These are phyloP conservation scores for Talaromyces sp. DNA, from an alignment of 2,329 filamentous ascomycete species.

Conservation along the genomic window DNA sequence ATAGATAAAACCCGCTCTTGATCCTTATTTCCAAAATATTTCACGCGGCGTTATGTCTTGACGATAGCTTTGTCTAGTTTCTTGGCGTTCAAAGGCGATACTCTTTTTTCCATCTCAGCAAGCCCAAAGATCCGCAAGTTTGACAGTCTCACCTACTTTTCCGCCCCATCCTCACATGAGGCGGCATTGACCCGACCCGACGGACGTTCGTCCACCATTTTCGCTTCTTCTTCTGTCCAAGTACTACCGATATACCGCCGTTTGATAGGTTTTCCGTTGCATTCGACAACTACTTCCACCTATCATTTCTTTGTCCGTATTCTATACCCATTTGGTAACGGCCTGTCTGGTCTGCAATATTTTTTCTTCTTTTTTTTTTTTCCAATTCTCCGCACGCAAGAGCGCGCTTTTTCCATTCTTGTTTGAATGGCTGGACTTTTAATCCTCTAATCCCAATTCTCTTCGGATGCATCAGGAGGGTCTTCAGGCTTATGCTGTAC, in stretches of 20 bases:
- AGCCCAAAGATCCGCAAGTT: background rate
- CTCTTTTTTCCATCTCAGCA: conserved; percentile 3
- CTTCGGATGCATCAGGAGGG: conserved; percentile 6
- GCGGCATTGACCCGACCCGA: background rate
- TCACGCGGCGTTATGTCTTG: conserved; percentile 30
- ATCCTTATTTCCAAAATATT: conserved; percentile 11
- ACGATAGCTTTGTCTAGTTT: conserved; percentile 26
- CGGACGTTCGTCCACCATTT: background rate
- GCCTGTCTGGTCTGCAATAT: conserved; percentile 5
- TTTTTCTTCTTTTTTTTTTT: background rate
- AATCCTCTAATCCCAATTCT: conserved; percentile 12
- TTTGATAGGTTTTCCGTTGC: background rate
- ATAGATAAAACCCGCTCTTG: conserved; percentile 11
- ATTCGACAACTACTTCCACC: background rate
- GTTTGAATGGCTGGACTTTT: conserved; percentile 6
- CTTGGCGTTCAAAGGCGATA: conserved; percentile 11
- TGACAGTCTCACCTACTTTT: background rate
- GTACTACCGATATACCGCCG: background rate
- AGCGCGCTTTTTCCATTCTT: conserved; percentile 1
- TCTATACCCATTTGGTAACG: conserved; percentile 13
- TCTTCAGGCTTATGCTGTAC: background rate
- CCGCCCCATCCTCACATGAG: background rate
- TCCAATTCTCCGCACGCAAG: background rate
- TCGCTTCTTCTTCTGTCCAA: background rate
- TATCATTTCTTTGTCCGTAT: conserved; percentile 4